Evolutionary conservation across 2,329 filamentous ascomycete genomes (phyloP).

Genomic region (Claviceps cyperi): DNA sequence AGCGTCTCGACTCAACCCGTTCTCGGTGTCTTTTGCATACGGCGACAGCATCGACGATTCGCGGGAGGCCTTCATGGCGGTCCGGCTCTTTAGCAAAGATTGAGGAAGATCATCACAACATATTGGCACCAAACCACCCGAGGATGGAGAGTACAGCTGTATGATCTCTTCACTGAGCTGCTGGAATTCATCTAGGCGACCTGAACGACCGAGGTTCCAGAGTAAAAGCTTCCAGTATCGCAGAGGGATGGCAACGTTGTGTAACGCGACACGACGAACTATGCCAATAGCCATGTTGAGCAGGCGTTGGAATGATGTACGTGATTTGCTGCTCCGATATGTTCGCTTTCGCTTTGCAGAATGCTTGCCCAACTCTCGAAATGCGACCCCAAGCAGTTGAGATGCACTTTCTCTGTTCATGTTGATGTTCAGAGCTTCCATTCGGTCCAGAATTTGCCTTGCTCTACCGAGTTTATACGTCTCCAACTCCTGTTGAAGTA

Average conservation of each 20-base stretch:
- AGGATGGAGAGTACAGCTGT: conserved; percentile 20
- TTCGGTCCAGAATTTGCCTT: conserved; percentile 17
- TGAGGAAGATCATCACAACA: conserved; percentile 28
- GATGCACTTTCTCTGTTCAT: conserved; percentile 16
- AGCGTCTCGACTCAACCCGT: neutral
- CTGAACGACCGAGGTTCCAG: conserved; percentile 27
- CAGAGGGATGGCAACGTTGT: conserved; percentile 21
- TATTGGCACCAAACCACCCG: conserved; percentile 24
- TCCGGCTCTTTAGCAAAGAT: neutral
- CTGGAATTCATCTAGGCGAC: conserved; percentile 30
- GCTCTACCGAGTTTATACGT: conserved; percentile 10
- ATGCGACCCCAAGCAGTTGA: conserved; percentile 13
- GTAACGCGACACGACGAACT: conserved; percentile 14
- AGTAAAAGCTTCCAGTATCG: conserved; percentile 29
- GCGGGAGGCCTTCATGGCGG: neutral
- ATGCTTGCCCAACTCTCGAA: conserved; percentile 16
- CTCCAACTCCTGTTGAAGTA: conserved; percentile 9
- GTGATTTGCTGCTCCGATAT: neutral
- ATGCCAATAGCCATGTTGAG: conserved; percentile 19
- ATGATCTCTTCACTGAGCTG: conserved; percentile 28
- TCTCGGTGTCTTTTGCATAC: neutral
- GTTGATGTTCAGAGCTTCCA: conserved; percentile 16
- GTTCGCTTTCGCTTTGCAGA: conserved; percentile 7
- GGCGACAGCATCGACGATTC: neutral
- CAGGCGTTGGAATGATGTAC: conserved; percentile 3